Evolutionary conservation across 1,284 basidiomycete genomes (phyloP).

Genomic region (Agroathelia rolfsii): DNA sequence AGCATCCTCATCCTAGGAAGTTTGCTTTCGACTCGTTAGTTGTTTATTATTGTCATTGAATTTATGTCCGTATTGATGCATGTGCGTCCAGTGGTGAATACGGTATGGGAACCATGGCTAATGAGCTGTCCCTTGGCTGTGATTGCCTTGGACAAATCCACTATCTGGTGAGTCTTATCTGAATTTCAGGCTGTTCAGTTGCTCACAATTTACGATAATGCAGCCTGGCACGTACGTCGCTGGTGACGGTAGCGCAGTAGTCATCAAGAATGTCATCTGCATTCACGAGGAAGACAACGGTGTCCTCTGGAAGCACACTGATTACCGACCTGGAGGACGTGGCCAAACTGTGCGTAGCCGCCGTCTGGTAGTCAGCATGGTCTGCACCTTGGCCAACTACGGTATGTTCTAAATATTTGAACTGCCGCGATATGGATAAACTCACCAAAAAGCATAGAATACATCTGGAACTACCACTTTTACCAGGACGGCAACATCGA

Average conservation of each 20-base stretch:
- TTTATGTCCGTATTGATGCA: constrained; percentile 5
- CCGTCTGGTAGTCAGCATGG: constrained; percentile 79
- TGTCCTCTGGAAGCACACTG: constrained; percentile 80
- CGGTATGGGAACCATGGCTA: constrained; percentile 82
- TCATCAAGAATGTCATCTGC: constrained; percentile 81
- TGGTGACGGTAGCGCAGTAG: constrained; percentile 57
- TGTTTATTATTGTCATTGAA: not conserved
- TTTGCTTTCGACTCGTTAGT: constrained; percentile 76
- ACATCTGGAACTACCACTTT: constrained; percentile 79
- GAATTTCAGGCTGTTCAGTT: not conserved
- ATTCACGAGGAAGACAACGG: constrained; percentile 91
- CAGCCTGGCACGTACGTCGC: constrained; percentile 64
- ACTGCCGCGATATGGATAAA: no score
- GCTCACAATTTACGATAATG: constrained; percentile 8
- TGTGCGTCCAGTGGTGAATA: constrained; percentile 61
- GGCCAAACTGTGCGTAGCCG: constrained; percentile 72
- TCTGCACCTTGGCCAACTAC: constrained; percentile 84
- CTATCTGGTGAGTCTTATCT: constrained; percentile 49
- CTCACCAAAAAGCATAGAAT: no score
- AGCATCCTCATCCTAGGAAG: constrained; percentile 70
- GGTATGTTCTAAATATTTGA: no score
- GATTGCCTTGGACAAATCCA: constrained; percentile 81
- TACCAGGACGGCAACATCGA: constrained; percentile 82
- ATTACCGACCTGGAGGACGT: constrained; percentile 77
- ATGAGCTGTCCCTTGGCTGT: constrained; percentile 74